Evolutionary conservation across 1,284 basidiomycete genomes (phyloP).

Genomic region (Trametes hirsuta): DNA sequence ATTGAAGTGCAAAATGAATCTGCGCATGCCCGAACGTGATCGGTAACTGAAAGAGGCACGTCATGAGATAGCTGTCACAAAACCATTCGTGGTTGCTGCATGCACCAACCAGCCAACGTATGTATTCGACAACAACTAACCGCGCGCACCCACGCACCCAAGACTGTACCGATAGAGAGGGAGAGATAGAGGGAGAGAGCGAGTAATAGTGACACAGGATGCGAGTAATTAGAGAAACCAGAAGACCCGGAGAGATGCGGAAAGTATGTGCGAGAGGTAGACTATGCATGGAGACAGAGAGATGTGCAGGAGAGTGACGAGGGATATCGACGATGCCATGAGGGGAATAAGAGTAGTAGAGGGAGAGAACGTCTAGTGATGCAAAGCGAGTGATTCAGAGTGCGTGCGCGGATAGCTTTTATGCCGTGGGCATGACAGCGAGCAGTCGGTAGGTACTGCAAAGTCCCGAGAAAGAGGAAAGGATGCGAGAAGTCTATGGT

Average conservation of each 20-base stretch:
- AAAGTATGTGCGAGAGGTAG: slow-evolving; percentile 17
- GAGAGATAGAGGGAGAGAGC: background rate
- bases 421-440: slow-evolving; percentile 20
- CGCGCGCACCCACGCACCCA: slow-evolving; percentile 8
- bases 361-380: slow-evolving; percentile 30
- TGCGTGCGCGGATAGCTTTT: slow-evolving; percentile 31
- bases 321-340: slow-evolving; percentile 33
- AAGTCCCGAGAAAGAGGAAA: slow-evolving; percentile 31
- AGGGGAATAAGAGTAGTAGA: slow-evolving; percentile 29
- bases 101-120: slow-evolving; percentile 5
- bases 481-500: slow-evolving; percentile 16
- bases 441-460: slow-evolving; percentile 29
- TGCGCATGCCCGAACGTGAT: too few relatives aligned
- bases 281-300: slow-evolving; percentile 14
- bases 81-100: background rate
- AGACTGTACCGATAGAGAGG: slow-evolving; percentile 2
- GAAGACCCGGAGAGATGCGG: slow-evolving; percentile 27
- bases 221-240: slow-evolving; percentile 30
- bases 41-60: background rate
- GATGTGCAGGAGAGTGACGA: slow-evolving; percentile 19
- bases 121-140: slow-evolving; percentile 16
- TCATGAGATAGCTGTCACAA: background rate
- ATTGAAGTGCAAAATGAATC: too few relatives aligned
- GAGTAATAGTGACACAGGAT: slow-evolving; percentile 27
- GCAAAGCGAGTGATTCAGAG: slow-evolving; percentile 27